These are phyloP conservation scores for Fusarium pilosicola DNA, from an alignment of 2,329 filamentous ascomycete species.

Conservation along the genomic window DNA sequence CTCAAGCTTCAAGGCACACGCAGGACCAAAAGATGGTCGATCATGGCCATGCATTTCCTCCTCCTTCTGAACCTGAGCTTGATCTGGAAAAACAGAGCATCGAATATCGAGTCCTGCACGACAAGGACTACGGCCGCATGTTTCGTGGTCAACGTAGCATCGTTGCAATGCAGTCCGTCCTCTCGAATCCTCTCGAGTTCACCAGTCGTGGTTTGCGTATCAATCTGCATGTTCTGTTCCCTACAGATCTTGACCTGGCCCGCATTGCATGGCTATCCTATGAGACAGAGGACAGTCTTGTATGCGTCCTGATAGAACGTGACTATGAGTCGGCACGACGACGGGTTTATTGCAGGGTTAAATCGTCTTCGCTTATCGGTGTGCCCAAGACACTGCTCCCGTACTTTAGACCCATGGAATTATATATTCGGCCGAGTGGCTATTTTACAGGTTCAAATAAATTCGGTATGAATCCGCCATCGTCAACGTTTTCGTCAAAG, in stretches of 20 bases:
- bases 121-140: constrained; percentile 9
- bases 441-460: background rate
- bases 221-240: constrained; percentile 8
- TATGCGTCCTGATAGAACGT: constrained; percentile 9
- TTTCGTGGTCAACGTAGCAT: constrained; percentile 5
- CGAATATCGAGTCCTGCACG: background rate
- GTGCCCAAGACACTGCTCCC: background rate
- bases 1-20: background rate
- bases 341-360: background rate
- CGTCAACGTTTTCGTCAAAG: background rate
- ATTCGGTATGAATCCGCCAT: background rate
- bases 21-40: background rate
- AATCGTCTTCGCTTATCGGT: background rate
- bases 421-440: constrained; percentile 5
- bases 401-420: background rate
- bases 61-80: background rate
- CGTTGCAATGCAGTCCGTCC: background rate
- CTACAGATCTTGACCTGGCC: background rate
- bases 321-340: background rate
- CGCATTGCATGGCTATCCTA: constrained; percentile 10
- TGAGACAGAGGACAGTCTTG: background rate
- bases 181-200: background rate
- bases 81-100: background rate
- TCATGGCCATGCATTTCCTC: background rate
- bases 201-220: constrained; percentile 7